Base-by-base conservation (phyloP, 1,284 basidiomycete species). In the Baeospora myosura region DNA sequence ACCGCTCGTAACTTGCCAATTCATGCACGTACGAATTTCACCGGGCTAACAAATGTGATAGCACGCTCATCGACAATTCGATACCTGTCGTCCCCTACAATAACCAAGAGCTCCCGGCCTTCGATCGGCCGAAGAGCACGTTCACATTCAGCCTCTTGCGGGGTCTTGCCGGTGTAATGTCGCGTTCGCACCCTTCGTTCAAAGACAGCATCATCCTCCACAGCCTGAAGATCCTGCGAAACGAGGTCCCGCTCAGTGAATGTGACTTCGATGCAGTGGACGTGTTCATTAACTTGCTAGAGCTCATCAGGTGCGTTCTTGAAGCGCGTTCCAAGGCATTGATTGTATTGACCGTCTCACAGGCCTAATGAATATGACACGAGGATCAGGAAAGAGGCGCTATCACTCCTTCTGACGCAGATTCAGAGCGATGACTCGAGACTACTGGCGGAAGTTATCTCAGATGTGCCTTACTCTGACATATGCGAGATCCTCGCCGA, bases 101-200 rank as follows among this genome's bases (percentile, higher is more conserved):
- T n/a, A n/a, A n/a, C n/a, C n/a, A n/a, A n/a, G n/a, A n/a, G n/a
- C n/a, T n/a, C n/a, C n/a, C n/a, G n/a, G n/a, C n/a, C n/a, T n/a
- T n/a, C n/a, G n/a, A n/a, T n/a, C n/a, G n/a, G n/a, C n/a, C n/a
- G n/a, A n/a, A n/a, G n/a, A n/a, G n/a, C n/a, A n/a, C n/a, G 26
- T 34, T 34, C 33, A 34, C 33, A 17, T 34, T 34, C 33, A 34
- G 12, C 33, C 33, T 30, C 17, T 16, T 30, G 4, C 16, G 33
- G 11, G 12, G 33, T 10, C 18, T 20, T 16, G 12, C 18, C 3
- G 12, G 11, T 20, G 18, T 20, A 4, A 11, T 20, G 18, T n/a
- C 33, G 11, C 33, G 33, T 11, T 34, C 33, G 4, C 33, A 34
- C 18, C 12, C 4, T 34, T n/a, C 33, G n/a, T 17, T 34, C 12